Conservation (phyloP, 306 rosid species). For the Coriaria nepalensis region DNA sequence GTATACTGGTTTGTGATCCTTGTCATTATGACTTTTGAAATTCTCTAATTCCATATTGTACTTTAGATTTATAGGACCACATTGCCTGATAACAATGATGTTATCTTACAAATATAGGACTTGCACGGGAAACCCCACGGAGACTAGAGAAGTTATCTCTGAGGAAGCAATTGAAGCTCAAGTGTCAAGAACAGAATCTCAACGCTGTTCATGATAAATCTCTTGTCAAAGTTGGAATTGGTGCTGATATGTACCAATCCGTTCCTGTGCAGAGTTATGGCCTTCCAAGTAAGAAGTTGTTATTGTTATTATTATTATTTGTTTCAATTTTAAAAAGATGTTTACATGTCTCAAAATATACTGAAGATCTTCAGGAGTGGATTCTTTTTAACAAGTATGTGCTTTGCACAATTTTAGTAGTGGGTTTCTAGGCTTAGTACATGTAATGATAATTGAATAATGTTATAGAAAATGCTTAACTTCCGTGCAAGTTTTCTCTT, state of each 20-base stretch:
- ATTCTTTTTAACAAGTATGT: too few relatives aligned
- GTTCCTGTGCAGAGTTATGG: conserved; percentile 25
- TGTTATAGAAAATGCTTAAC: too few relatives aligned
- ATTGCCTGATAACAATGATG: neutral
- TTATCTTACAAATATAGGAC: conserved; percentile 31
- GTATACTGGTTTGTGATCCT: conserved; percentile 55
- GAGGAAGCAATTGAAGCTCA: conserved; percentile 82
- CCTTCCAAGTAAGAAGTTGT: conserved; percentile 43
- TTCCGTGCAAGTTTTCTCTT: too few relatives aligned
- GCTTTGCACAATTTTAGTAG: too few relatives aligned
- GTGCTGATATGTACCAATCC: conserved; percentile 34
- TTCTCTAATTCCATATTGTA: too few relatives aligned
- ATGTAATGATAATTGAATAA: too few relatives aligned
- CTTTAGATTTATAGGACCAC: too few relatives aligned
- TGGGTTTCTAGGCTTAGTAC: too few relatives aligned
- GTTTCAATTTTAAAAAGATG: neutral
- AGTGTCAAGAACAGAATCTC: conserved; percentile 82
- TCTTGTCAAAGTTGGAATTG: conserved; percentile 37
- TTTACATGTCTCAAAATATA: neutral
- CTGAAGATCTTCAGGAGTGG: too few relatives aligned
- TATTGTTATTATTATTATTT: conserved; percentile 1
- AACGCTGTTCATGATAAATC: conserved; percentile 37
- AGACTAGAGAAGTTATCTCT: conserved; percentile 81
- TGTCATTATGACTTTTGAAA: neutral
- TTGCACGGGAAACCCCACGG: conserved; percentile 51